phyloP scores from a whole-genome alignment of 1,284 basidiomycete genomes.

The Moniliophthora roreri region DNA sequence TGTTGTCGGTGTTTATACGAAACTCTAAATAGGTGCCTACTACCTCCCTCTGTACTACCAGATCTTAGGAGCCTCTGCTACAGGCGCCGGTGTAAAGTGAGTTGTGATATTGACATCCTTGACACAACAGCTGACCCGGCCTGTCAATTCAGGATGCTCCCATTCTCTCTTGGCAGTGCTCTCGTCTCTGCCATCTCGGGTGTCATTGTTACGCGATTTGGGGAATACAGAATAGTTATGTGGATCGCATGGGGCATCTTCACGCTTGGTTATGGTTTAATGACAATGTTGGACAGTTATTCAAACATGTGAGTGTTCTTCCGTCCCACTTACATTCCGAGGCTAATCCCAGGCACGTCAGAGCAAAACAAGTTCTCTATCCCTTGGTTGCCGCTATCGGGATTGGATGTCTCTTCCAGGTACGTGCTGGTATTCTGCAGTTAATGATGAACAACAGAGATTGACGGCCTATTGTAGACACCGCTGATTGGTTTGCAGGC shows the following conservation, averaged over 20 bases:
- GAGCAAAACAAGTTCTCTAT: slow-evolving; percentile 59
- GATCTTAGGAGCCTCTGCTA: slow-evolving; percentile 74
- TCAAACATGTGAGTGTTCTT: slow-evolving; percentile 43
- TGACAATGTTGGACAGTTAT: slow-evolving; percentile 48
- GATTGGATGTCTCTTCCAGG: slow-evolving; percentile 65
- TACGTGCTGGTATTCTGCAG: slow-evolving; percentile 22
- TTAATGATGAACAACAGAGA: not conserved
- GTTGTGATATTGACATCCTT: slow-evolving; percentile 15
- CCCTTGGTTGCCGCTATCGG: slow-evolving; percentile 62
- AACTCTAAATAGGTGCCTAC: slow-evolving; percentile 53
- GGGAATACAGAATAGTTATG: slow-evolving; percentile 64
- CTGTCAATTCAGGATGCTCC: slow-evolving; percentile 59
- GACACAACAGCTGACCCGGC: not conserved
- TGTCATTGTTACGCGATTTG: slow-evolving; percentile 55
- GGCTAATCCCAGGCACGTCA: slow-evolving; percentile 23
- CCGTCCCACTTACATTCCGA: slow-evolving; percentile 1
- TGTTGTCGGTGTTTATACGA: slow-evolving; percentile 5
- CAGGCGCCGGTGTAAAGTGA: slow-evolving; percentile 70
- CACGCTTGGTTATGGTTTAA: slow-evolving; percentile 64
- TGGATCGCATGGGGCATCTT: slow-evolving; percentile 58
- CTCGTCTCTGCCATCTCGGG: slow-evolving; percentile 61
- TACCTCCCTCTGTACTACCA: slow-evolving; percentile 83
- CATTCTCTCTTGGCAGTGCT: slow-evolving; percentile 69
- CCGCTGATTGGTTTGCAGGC: slow-evolving; percentile 75
- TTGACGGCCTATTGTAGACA: slow-evolving; percentile 33